phyloP scores from a whole-genome alignment of 2,329 filamentous ascomycete species.

The Chaetomium strumarium region DNA sequence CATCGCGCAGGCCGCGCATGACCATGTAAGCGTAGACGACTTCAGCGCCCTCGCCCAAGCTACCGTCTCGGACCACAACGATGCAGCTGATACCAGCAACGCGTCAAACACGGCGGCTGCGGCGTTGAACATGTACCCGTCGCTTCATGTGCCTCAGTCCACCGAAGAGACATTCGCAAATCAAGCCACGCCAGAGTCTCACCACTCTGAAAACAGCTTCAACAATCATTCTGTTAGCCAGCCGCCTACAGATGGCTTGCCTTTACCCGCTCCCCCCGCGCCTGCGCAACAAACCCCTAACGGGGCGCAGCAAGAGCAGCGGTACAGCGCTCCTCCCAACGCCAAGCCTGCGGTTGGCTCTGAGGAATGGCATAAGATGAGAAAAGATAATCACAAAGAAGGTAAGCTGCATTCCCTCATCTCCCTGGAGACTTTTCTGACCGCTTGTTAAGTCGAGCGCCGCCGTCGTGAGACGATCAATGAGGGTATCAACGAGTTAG shows the following conservation, averaged over 20 bases:
- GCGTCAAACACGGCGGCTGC: constrained; percentile 56
- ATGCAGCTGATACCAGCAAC: constrained; percentile 43
- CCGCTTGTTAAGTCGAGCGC: constrained; percentile 66
- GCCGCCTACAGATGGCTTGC: constrained; percentile 29
- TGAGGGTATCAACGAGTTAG: constrained; percentile 95
- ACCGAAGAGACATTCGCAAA: constrained; percentile 56
- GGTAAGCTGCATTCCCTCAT: constrained; percentile 48
- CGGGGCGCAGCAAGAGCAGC: constrained; percentile 32
- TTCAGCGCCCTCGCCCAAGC: constrained; percentile 53
- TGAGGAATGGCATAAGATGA: constrained; percentile 95
- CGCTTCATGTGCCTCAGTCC: constrained; percentile 50
- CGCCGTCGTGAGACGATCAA: constrained; percentile 97
- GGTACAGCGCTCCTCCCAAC: constrained; percentile 38
- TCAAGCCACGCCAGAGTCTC: constrained; percentile 38
- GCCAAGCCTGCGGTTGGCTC: constrained; percentile 85
- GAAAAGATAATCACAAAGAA: constrained; percentile 98
- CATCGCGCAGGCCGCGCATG: constrained; percentile 35
- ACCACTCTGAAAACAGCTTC: constrained; percentile 32
- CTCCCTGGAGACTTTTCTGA: background rate
- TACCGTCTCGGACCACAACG: constrained; percentile 41
- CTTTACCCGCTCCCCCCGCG: constrained; percentile 17
- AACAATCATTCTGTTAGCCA: constrained; percentile 33
- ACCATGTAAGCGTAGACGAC: constrained; percentile 45
- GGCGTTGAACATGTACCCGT: constrained; percentile 54
- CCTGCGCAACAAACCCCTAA: constrained; percentile 31